Base-by-base conservation (phyloP, 805 yeast genomes). In the Cephaloascus albidus region DNA sequence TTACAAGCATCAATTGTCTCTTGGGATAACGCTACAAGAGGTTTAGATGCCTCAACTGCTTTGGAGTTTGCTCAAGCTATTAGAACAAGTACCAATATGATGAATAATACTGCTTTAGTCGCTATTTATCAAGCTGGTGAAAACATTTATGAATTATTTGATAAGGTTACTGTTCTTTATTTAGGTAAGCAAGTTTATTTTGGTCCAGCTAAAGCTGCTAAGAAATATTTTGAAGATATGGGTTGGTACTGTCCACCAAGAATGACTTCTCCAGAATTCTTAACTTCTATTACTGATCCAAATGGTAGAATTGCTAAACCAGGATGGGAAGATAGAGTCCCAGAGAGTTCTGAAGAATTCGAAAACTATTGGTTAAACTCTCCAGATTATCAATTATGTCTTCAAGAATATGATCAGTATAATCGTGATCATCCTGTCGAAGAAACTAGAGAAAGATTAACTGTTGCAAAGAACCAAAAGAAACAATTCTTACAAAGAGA, bases 11-110 rank as follows among this genome's bases (percentile, higher is more conserved):
- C 74, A 4, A 65, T 81, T 38, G 79, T 73, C 45, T 76, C 84
- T 58, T 81, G 85, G 77, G 89, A 85, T 64, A 85, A 85, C 52
- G 82, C 90, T 4, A 85, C 95, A 4, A 75, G 93, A 64, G 95
- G 95, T 50, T 68, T 78, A 47, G 85, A 78, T 59, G 72, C 93
- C 3, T 83, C 93, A 10, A 84, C 93, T 33, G 94, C 95, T 3
- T 65, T 81, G 45, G 89, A 83, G 53, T 85, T 77, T 51, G 68
- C 82, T 33, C 67, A 76, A 44, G 81, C 86, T 17, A 65, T 85
- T 44, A 77, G 83, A 49, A 70, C 77, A 2, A 62, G 75, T n/a
- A 80, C 87, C 3, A 59, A 66, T 28, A 59, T 79, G 38, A 56
- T 71, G 41, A 65, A 69, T 18, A 63, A 74, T 12, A 66, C 82